Evolutionary conservation across 441 rosid genomes (phyloP).

Genomic region (Mallotus japonicus): DNA sequence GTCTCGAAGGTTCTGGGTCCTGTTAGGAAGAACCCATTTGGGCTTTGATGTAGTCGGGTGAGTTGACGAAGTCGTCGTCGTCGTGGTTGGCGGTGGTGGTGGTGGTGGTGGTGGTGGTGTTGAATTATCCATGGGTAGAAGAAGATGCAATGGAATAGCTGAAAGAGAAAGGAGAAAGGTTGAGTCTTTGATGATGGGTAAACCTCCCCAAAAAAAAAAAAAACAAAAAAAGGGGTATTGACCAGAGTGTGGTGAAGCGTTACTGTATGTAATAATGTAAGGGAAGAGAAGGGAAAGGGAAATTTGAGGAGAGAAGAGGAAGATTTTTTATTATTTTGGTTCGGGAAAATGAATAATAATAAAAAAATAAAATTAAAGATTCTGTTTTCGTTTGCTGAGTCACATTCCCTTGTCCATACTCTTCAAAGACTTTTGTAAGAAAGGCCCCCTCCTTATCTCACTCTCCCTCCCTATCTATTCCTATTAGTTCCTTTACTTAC

Average conservation of each 20-base stretch:
- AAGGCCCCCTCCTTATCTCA: not conserved
- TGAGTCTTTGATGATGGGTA: not conserved
- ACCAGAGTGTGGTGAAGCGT: not conserved
- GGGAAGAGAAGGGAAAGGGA: not conserved
- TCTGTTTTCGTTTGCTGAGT: constrained; percentile 3
- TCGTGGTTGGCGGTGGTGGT: constrained; percentile 1
- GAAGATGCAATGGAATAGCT: not conserved
- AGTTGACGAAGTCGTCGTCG: constrained; percentile 19
- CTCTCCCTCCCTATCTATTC: too few species aligned
- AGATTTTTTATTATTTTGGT: not conserved
- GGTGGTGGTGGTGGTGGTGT: not conserved
- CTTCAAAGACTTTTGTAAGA: not conserved
- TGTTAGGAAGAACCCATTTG: constrained; percentile 57
- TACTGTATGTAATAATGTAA: too few species aligned
- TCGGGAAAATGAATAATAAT: not conserved
- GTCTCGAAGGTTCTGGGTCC: constrained; percentile 56
- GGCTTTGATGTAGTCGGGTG: constrained; percentile 28
- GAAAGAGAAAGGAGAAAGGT: not conserved
- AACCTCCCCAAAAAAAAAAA: too few species aligned
- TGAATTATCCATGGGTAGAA: constrained; percentile 9
- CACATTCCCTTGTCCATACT: not conserved
- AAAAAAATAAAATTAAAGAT: not conserved
- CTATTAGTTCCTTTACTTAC: too few species aligned
- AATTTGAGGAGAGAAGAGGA: not conserved
- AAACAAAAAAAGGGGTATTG: not conserved